A percentile compares a stretch with the other conserved stretches of the same genome.
Evolutionary conservation across 306 rosid genomes (phyloP).

Genomic region (Castanea mollissima): DNA sequence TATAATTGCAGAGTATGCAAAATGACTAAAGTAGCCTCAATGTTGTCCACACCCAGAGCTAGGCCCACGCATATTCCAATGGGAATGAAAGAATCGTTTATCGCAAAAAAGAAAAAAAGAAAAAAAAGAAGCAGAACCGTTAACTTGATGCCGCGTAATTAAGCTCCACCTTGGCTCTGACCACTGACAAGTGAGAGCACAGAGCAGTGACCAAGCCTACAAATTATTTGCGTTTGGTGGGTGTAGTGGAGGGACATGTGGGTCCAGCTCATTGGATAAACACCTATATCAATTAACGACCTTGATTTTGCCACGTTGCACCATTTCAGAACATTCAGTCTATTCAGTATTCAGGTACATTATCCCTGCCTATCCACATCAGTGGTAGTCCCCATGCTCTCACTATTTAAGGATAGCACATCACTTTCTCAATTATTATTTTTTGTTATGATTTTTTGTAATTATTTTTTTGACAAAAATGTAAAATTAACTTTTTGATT

Average conservation of each 20-base stretch:
- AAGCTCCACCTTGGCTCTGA: too few species aligned
- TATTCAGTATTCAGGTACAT: background rate
- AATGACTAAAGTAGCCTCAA: conserved; percentile 22
- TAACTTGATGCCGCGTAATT: conserved; percentile 52
- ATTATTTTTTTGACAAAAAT: too few species aligned
- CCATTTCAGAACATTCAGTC: background rate
- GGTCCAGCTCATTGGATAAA: conserved; percentile 47
- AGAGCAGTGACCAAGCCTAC: background rate
- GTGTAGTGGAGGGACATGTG: background rate
- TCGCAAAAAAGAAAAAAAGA: background rate
- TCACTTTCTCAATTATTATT: background rate
- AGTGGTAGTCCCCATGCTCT: background rate
- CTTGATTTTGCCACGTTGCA: conserved; percentile 24
- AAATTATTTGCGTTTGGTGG: background rate
- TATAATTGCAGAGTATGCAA: background rate
- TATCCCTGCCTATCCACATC: background rate
- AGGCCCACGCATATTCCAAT: background rate
- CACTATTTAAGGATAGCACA: background rate
- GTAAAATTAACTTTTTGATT: too few species aligned
- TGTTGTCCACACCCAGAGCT: background rate
- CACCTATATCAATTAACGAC: conserved; percentile 7
- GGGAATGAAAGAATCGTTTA: conserved; percentile 7
- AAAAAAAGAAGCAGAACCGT: conserved; percentile 7
- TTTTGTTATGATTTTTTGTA: too few species aligned
- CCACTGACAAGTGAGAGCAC: background rate